Base-by-base conservation (phyloP, 2,329 filamentous ascomycete species). In the Sporothrix mexicana region DNA sequence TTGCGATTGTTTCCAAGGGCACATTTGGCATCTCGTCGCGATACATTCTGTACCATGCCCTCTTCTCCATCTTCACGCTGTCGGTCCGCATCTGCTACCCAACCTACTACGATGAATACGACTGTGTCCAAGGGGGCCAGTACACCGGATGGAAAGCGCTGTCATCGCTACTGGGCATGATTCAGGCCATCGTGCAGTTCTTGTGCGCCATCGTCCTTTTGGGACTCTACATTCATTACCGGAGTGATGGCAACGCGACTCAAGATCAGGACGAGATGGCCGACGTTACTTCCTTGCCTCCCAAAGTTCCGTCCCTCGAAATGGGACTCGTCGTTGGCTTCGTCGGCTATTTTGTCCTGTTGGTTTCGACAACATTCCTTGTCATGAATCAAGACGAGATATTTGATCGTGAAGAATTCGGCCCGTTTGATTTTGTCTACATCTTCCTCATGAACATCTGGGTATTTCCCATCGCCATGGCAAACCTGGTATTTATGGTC, bases 21-120 rank as follows among this genome's bases (percentile, higher is more conserved):
- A 57, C 53, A 25, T 15, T 15, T 57, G 53, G 53, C 53, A 57
- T 57, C 20, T 30, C 53, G 53, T 57, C 53, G 3, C 62, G 41
- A 15, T 71, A 66, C 41, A 53, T 64, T 15, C 67, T 67, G 55
- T 70, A 59, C n/a, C 68, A 70, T 36, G 9, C 25, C 55, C 13
- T 70, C 36, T 61, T 70, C 53, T 70, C 68, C 10, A 7, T 61
- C 23, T 59, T 61, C 12, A 70, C 68, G 36, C 53, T 70, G 53
- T 36, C 68, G 55, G 25, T 70, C 25, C 68, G 68, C 25, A 23
- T 70, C 17, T 47, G 41, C 51, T 17, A 70, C 20, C 68, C 68
- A 2, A 70, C 61, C 15, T 70, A 45, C 43, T 70, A 70, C 68
- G 20, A 70, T 15, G 68, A 51, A 6, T 70, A 36, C 53, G 30